Evolutionary conservation across 345 rosid species (phyloP).

Genomic region (Chamaenerion angustifolium): DNA sequence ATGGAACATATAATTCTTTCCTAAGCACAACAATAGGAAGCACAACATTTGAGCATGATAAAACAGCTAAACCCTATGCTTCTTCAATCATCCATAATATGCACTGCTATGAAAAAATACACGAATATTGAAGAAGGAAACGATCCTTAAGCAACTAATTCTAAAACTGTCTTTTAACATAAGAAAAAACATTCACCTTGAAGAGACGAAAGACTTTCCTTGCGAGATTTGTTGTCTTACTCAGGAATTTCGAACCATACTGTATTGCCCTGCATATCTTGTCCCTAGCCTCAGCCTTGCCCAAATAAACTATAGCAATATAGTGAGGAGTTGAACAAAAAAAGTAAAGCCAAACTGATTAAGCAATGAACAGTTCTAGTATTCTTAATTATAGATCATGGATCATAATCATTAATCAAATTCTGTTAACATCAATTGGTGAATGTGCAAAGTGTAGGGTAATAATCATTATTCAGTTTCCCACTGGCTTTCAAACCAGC

Average conservation of each 20-base stretch:
- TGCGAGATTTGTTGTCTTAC: conserved; percentile 91
- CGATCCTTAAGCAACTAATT: not conserved
- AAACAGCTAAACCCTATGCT: too few species aligned
- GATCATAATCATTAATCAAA: too few species aligned
- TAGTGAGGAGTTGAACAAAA: conserved; percentile 18
- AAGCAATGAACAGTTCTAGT: too few species aligned
- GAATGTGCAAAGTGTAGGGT: too few species aligned
- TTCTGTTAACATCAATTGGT: too few species aligned
- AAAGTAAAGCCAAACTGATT: too few species aligned
- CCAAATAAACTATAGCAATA: conserved; percentile 68
- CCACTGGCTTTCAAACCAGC: too few species aligned
- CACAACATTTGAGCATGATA: too few species aligned
- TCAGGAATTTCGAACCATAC: conserved; percentile 85
- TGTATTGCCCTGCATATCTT: conserved; percentile 98
- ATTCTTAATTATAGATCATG: too few species aligned
- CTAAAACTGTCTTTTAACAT: not conserved
- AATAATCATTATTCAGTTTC: too few species aligned
- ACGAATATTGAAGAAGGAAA: not conserved
- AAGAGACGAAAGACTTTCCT: conserved; percentile 95
- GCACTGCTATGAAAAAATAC: not conserved
- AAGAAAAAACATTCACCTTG: conserved; percentile 35
- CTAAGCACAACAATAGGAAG: too few species aligned
- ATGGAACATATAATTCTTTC: not conserved
- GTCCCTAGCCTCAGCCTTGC: conserved; percentile 97
- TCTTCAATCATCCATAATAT: too few species aligned